Percentiles rank a stretch among this genome's conserved stretches.
Conservation (phyloP, 2,329 filamentous ascomycete species). For the Thelonectria rubi region DNA sequence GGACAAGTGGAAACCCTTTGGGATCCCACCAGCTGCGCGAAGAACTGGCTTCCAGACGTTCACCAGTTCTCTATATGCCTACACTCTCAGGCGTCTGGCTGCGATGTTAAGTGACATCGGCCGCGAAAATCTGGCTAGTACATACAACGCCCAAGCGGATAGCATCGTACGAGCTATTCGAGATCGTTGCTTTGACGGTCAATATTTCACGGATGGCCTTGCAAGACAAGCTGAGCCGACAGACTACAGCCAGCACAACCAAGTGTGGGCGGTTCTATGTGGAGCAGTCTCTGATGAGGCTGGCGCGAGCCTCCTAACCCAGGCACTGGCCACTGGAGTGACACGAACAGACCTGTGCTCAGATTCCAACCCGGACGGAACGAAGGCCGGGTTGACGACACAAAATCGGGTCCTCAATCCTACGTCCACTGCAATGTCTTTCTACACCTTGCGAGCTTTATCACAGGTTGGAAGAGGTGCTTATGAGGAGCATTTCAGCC, state of each 20-base stretch:
- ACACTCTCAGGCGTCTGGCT: too few relatives aligned
- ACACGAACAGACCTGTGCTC: too few relatives aligned
- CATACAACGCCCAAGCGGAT: conserved; percentile 16
- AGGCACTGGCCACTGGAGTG: too few relatives aligned
- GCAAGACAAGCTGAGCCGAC: conserved; percentile 38
- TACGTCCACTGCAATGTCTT: conserved; percentile 7
- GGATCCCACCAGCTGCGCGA: conserved; percentile 49
- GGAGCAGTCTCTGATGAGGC: conserved; percentile 33
- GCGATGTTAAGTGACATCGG: too few relatives aligned
- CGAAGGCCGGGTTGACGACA: too few relatives aligned
- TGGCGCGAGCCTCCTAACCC: too few relatives aligned
- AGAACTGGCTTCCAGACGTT: conserved; percentile 43
- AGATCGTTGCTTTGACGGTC: conserved; percentile 45
- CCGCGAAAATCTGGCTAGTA: neutral
- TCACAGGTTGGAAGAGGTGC: neutral
- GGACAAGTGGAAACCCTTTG: conserved; percentile 40
- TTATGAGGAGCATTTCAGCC: conserved; percentile 1
- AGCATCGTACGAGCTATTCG: conserved; percentile 36
- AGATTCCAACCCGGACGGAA: too few relatives aligned
- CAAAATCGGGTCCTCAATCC: neutral
- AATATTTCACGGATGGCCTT: conserved; percentile 47
- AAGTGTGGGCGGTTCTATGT: conserved; percentile 48
- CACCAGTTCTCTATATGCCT: conserved; percentile 47
- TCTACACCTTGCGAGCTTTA: conserved; percentile 15
- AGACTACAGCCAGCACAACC: conserved; percentile 48